Base-by-base conservation (phyloP, 805 yeast genomes). In the Saturnispora hagleri region DNA sequence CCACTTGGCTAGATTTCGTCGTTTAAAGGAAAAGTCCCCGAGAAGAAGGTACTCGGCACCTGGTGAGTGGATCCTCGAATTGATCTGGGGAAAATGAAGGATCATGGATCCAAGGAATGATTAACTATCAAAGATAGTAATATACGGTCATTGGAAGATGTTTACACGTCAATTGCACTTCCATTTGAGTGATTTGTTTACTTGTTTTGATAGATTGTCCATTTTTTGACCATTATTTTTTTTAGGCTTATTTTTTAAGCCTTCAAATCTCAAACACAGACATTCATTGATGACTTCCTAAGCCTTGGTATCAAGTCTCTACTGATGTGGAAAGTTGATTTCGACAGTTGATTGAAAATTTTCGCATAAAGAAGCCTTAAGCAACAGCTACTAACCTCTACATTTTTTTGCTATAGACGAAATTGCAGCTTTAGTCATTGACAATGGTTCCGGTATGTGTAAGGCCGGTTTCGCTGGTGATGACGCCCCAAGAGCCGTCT, bases 401-500 rank as follows among this genome's bases (percentile, higher is more conserved):
- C 13, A n/a, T 13, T 8, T 27, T 27, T 20, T 45, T 28, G 3
- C 9, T 15, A 59, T 54, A 72, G 76, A 72, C 70, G 76, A 72
- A 66, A 73, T 73, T 60, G 74, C 74, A 62, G 76, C 76, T 38
- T 73, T 80, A 74, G 98, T 91, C 79, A 91, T 91, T 78, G 99
- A 91, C 75, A 91, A 91, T 79, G 99, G 99, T 80, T 93, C 99
- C 71, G 99, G 99, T 83, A 93, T 93, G 98, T 93, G 99, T 85
- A 93, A 93, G 75, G 99, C 99, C 91, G 99, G 99, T 77, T 93
- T 90, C 73, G 98, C 99, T 83, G 99, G 99, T 81, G 98, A 93
- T 72, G 99, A 93, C 80, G 98, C 98, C 61, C 99, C 99, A 72
- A 87, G 97, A 76, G 98, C 99, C 69, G 99, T 93, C 65, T 93